Evolutionary conservation across 1,284 basidiomycete genomes (phyloP), one percentile per base, ranked within the genome.

Genomic region (Ganoderma resinaceum): DNA sequence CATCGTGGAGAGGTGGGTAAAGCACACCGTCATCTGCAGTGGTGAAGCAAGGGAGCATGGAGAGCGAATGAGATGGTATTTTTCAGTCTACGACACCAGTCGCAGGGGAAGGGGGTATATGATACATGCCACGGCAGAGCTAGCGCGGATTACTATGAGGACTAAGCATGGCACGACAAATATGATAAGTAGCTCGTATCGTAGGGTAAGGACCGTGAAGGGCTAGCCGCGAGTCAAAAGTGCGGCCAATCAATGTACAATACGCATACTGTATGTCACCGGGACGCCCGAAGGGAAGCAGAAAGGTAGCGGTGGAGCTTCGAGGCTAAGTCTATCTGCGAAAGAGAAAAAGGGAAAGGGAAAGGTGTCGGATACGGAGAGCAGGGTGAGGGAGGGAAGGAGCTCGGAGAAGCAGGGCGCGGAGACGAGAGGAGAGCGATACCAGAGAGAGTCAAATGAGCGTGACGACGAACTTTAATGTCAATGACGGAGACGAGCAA

Each of bases 81-180:
- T 55, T 33, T 29, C 26, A 12, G 14, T 55, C 9, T 33, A 31
- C 52, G 52, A 55, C 52, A 23, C 55, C n/a, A n/a, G 55, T 23
- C 55, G 55, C 55, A 26, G 18, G 37, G 23, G 29, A 18, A 16
- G 49, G n/a, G 26, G 37, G 37, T 33, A 49, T 60, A 65, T 61
- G 46, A 65, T 65, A 65, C 64, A 65, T 23, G 26, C 35, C 57
- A 29, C 64, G 57, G n/a, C 18, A 33, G 11, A 16, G 20, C 35
- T 61, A 18, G 33, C 49, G 65, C 61, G 57, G 23, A 67, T 63
- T 62, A 62, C 52, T 57, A 60, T 23, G 57, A 37, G n/a, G 31
- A 46, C 52, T 23, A 55, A 53, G 52, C 38, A 49, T 37, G n/a
- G 35, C 33, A 60, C 37, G 40, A n/a, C 43, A 23, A 46, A 40